Evolutionary conservation across 805 yeast genomes (phyloP), one percentile per base, ranked within the genome.

Genomic region (Danielia oregonensis): DNA sequence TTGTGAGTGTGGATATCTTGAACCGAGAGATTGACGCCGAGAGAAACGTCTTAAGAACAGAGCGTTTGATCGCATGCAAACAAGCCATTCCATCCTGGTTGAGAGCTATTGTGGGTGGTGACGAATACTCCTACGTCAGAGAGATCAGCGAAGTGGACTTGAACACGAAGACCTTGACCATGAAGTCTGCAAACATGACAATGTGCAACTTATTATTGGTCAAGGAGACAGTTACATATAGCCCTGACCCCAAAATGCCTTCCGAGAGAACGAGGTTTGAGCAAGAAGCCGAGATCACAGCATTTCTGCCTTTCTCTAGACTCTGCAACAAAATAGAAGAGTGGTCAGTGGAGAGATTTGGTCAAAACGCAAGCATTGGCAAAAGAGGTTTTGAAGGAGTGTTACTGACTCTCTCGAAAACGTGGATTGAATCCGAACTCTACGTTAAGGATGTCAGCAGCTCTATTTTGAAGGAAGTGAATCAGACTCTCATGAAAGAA

Each of bases 31-130:
- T 87, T 14, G 74, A 78, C 46, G 61, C 70, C 1, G 61, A 57
- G 6, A 70, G 74, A 1, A 43, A 55, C 21, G 66, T 75, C 3
- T 66, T 91, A 26, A 70, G 81, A 13, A 83, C 96, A 0, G 97
- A 93, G 61, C 70, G 97, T 42, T 69, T 91, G 36, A 86, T 91
- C 40, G 89, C 94, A 2, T 86, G 95, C 59, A 75, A 82, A 45
- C 98, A 91, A 55, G 69, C 82, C 6, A 79, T 89, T 24, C 98
- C 98, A 1, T 55, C 61, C 22, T 91, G 97, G 97, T 57, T 93
- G 16, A 59, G 76, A 39, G 68, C 70, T 34, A 41, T 88, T 11
- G 81, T 87, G 11, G 96, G 96, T 3, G 83, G 85, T 2, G 68
- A 74, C 16, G 79, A 78, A 38, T 71, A 72, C 26, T 82, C 94